These are phyloP conservation scores for Trametes sanguinea DNA, from an alignment of 768 basidiomycete genomes.

Conservation along the genomic window DNA sequence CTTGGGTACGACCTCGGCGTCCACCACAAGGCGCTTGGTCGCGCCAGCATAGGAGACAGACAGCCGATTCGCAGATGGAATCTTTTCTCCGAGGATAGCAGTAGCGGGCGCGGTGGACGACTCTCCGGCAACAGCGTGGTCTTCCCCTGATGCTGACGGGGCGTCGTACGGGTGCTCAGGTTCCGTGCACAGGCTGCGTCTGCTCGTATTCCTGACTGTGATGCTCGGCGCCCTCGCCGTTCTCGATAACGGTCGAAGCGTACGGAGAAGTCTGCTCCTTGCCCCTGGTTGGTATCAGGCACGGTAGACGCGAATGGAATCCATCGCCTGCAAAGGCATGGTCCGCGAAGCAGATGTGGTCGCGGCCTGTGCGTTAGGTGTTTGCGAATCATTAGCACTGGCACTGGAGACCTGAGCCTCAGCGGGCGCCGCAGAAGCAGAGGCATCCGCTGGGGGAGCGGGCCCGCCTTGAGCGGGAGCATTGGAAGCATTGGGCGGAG, in stretches of 20 bases:
- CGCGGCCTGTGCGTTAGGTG: constrained; percentile 19
- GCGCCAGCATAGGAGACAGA: constrained; percentile 95
- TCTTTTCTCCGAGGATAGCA: constrained; percentile 34
- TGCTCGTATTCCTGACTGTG: constrained; percentile 14
- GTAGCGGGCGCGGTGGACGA: constrained; percentile 19
- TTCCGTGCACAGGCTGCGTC: constrained; percentile 20
- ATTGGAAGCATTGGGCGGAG: constrained; percentile 29
- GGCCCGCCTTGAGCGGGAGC: constrained; percentile 34
- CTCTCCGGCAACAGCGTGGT: neutral
- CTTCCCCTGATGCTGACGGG: neutral
- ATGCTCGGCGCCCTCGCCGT: constrained; percentile 8
- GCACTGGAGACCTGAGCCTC: constrained; percentile 45
- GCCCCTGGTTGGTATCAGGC: constrained; percentile 44
- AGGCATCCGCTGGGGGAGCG: constrained; percentile 36
- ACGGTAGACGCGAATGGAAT: constrained; percentile 57
- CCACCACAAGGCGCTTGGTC: constrained; percentile 81
- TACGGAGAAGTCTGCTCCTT: constrained; percentile 19
- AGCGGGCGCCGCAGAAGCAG: constrained; percentile 51
- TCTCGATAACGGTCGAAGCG: constrained; percentile 25
- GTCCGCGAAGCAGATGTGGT: constrained; percentile 30
- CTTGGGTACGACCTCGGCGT: constrained; percentile 82
- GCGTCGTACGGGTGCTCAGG: constrained; percentile 11
- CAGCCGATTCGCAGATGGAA: constrained; percentile 80
- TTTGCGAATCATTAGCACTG: constrained; percentile 43
- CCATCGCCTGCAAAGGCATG: constrained; percentile 42